Conservation (phyloP, 441 rosid species). For the Kokia cookei region DNA sequence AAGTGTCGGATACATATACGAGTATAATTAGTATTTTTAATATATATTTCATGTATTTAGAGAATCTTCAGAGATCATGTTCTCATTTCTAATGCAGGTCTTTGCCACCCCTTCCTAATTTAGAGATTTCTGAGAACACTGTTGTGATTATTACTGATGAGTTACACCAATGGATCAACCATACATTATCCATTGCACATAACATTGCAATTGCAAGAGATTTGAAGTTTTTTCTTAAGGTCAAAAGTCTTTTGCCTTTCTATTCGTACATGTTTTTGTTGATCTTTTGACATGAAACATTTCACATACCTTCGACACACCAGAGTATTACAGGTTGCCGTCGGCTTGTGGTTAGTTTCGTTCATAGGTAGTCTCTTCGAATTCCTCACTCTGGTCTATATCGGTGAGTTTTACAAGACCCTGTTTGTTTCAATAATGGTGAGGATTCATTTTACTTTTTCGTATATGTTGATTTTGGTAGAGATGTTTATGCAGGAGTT, state of each 20-base stretch:
- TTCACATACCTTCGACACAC: not conserved
- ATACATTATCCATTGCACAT: constrained; percentile 43
- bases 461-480: not conserved
- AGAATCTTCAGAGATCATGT: no score
- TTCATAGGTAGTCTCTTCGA: constrained; percentile 55
- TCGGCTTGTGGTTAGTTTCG: constrained; percentile 53
- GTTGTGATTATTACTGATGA: constrained; percentile 35
- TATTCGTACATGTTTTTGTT: not conserved
- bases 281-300: not conserved
- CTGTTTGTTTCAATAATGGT: not conserved
- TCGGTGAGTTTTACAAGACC: constrained; percentile 43
- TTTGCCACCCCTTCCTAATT: constrained; percentile 78
- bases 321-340: constrained; percentile 41
- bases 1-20: no score
- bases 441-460: not conserved
- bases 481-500: constrained; percentile 41
- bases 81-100: constrained; percentile 47
- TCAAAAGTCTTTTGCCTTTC: not conserved
- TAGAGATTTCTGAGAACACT: constrained; percentile 69
- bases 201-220: constrained; percentile 57
- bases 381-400: constrained; percentile 67
- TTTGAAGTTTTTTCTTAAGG: constrained; percentile 36
- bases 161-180: constrained; percentile 40
- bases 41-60: no score
- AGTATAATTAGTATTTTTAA: no score